Base-by-base conservation (phyloP, 768 basidiomycete species). In the Termitomyces eurrhizus region DNA sequence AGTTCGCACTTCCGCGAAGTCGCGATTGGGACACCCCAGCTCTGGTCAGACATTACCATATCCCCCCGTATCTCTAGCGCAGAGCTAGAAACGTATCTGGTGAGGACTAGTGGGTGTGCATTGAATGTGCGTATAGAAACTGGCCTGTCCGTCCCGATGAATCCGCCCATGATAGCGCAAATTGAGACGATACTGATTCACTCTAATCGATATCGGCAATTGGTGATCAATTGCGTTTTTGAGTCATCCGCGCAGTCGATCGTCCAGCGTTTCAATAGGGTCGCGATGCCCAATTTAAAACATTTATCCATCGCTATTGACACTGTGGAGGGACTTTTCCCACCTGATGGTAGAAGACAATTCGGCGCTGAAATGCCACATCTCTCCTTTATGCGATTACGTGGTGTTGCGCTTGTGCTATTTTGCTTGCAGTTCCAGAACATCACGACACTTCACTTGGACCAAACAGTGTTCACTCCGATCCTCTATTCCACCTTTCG, bases 371-470 rank as follows among this genome's bases (percentile, higher is more conserved):
- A 70, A 2, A 67, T 71, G 3, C 68, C 73, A 7, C 65, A 65
- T 21, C 69, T 82, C 13, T 63, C 67, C 14, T 77, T 77, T 44
- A 65, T 81, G 13, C 76, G 79, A 7, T 75, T 83, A 33, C 74
- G 78, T 5, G 81, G 80, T 9, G 63, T 80, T 11, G 78, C 80
- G 0, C 69, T 79, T 16, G 71, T 77, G 39, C 69, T 77, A 69
- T 79, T 29, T 70, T 77, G 45, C 69, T 75, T 42, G 75, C 79
- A 58, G 72, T 69, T 1, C 78, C 79, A 67, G 0, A 58, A 61
- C 4, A 65, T 80, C 5, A 75, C 70, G 29, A 78, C 74, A 0
- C 73, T 84, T 21, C 78, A 82, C 60, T 72, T 84, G 39, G 79
- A 81, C 55, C 76, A 80, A 52, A 79, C 75, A 1, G 69, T 67